Base-by-base conservation (phyloP, 345 rosid genomes). In the Geranium rotundifolium region DNA sequence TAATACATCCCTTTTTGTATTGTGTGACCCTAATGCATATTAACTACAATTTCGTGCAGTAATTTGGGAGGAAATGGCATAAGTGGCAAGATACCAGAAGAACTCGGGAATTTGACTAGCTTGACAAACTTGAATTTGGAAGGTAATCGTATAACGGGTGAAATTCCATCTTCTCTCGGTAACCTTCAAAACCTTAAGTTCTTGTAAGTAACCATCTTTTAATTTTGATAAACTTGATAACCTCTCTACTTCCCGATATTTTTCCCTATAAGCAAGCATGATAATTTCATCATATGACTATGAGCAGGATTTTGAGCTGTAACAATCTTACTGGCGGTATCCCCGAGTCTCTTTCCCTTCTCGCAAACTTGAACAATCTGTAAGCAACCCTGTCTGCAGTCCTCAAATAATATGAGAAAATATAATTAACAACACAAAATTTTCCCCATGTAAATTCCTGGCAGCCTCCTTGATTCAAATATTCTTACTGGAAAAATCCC, bases 61-160 rank as follows among this genome's bases (percentile, higher is more conserved):
- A 86, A 84, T 16, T 65, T 90, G 82, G 89, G 79, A 69, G 99
- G 95, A 68, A 90, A 79, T 86, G 96, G 91, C 68, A 82, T 95
- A 67, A 78, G 71, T 29, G 99, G 99, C 67, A 81, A 54, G 69
- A 88, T 95, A 76, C 97, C 99, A 18, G 66, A 76, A 56, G 97
- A 85, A 58, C 76, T 88, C 61, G 99, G 97, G 52, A 90, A 90
- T 72, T 70, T 95, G 68, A 71, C 93, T 14, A 86, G 84, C 73
- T 85, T 95, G 75, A 86, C 82, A 37, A 84, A 82, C 71, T 81
- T 95, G 80, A 96, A 95, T 75, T 81, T 95, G 82, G 96, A 82
- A 69, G 83, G 84, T 61, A 95, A 95, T 85, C 77, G 52, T 69
- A 72, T 95, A 62, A 77, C 63, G 59, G 99, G 99, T 64, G 74